Conservation (phyloP, 1,139 yeast species). For the Spathaspora jeffriesii region DNA sequence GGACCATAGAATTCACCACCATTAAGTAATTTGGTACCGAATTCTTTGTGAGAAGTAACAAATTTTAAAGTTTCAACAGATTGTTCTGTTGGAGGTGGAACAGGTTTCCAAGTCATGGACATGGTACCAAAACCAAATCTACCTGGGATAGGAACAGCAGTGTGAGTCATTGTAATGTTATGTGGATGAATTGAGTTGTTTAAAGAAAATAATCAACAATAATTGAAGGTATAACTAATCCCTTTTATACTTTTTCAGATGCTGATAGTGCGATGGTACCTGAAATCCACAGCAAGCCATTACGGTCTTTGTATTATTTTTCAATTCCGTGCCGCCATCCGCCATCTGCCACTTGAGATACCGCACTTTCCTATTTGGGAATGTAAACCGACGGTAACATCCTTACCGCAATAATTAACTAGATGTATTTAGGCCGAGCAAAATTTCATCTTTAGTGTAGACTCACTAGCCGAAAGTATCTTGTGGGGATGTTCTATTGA, state of each 20-base stretch:
- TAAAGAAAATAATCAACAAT: neutral
- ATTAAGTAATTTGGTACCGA: constrained; percentile 62
- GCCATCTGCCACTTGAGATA: constrained; percentile 3
- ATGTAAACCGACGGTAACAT: neutral
- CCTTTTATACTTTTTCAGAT: constrained; percentile 4
- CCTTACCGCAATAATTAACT: neutral
- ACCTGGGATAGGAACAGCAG: constrained; percentile 23
- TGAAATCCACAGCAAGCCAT: neutral
- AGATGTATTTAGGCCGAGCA: neutral
- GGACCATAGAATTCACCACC: constrained; percentile 81
- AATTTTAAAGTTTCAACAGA: constrained; percentile 48
- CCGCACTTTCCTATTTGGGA: constrained; percentile 8
- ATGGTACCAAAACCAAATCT: constrained; percentile 61
- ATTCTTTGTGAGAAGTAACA: constrained; percentile 37
- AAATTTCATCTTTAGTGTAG: neutral
- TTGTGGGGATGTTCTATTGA: neutral
- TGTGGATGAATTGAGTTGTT: neutral
- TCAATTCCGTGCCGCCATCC: neutral
- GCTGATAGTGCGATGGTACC: neutral
- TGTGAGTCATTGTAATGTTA: constrained; percentile 7
- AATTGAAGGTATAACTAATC: neutral
- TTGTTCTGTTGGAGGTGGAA: constrained; percentile 43
- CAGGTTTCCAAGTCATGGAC: constrained; percentile 59
- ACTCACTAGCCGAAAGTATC: neutral
- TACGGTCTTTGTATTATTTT: neutral